Conservation (phyloP, 805 yeast genomes). For the Schwanniomyces occidentalis region DNA sequence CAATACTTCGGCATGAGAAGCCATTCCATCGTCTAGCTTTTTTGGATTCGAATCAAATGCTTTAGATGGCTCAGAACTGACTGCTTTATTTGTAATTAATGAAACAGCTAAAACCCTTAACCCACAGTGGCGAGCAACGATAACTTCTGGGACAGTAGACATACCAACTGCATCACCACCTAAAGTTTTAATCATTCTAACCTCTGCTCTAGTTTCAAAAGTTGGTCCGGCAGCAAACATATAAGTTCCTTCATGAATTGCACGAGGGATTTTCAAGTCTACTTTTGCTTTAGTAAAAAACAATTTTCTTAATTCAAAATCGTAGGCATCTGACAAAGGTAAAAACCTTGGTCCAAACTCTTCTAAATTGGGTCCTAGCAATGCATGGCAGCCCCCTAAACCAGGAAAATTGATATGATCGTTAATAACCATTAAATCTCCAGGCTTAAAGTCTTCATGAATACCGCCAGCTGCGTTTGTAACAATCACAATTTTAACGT, state of each 20-base stretch:
- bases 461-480: slow-evolving; percentile 98
- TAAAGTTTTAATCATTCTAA: slow-evolving; percentile 61
- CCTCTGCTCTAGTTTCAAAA: slow-evolving; percentile 90
- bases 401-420: slow-evolving; percentile 95
- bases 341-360: slow-evolving; percentile 83
- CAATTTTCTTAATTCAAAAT: slow-evolving; percentile 62
- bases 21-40: slow-evolving; percentile 69
- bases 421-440: slow-evolving; percentile 86
- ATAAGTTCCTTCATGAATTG: slow-evolving; percentile 84
- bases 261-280: slow-evolving; percentile 50
- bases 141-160: slow-evolving; percentile 97
- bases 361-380: slow-evolving; percentile 82
- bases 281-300: slow-evolving; percentile 56
- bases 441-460: slow-evolving; percentile 64
- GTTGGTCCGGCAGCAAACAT: slow-evolving; percentile 90
- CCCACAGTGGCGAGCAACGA: slow-evolving; percentile 87
- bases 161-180: slow-evolving; percentile 97
- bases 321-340: slow-evolving; percentile 89
- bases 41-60: slow-evolving; percentile 56
- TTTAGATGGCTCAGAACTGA: slow-evolving; percentile 66
- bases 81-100: slow-evolving; percentile 82
- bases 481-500: slow-evolving; percentile 63
- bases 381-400: slow-evolving; percentile 81
- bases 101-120: slow-evolving; percentile 81
- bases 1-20: slow-evolving; percentile 89